These are phyloP conservation scores for Leishmania lainsoni DNA, from an alignment of 208 protist genomes.

Conservation along the genomic window DNA sequence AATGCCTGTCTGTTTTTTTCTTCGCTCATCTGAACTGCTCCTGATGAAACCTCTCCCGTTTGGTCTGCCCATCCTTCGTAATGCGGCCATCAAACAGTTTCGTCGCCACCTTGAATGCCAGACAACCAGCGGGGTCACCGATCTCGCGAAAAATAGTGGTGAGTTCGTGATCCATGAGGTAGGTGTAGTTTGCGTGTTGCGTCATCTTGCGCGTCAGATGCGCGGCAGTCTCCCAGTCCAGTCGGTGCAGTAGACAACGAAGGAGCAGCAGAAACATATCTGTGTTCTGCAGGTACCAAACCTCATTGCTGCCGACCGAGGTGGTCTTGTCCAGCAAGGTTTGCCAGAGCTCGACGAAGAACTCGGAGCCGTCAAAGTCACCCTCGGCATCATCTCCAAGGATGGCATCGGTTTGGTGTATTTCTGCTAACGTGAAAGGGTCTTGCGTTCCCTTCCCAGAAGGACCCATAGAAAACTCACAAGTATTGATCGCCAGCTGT, in stretches of 20 bases:
- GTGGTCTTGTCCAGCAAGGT: slow-evolving; percentile 64
- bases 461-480: not conserved
- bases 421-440: slow-evolving; percentile 17
- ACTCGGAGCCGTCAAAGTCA: slow-evolving; percentile 44
- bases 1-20: not conserved
- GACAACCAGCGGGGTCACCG: slow-evolving; percentile 79
- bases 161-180: slow-evolving; percentile 86
- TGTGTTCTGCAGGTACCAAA: slow-evolving; percentile 85
- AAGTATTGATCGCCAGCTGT: slow-evolving; percentile 17
- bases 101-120: slow-evolving; percentile 89
- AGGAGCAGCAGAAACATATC: slow-evolving; percentile 84
- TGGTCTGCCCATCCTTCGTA: slow-evolving; percentile 66
- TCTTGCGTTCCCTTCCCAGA: not conserved
- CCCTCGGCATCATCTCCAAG: slow-evolving; percentile 13
- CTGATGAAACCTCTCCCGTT: slow-evolving; percentile 49
- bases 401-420: slow-evolving; percentile 8
- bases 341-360: slow-evolving; percentile 83
- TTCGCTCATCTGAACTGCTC: slow-evolving; percentile 27
- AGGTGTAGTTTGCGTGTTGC: slow-evolving; percentile 76
- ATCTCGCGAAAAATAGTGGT: slow-evolving; percentile 82
- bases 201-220: slow-evolving; percentile 76
- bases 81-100: slow-evolving; percentile 91
- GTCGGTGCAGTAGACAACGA: slow-evolving; percentile 78
- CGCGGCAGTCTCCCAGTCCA: slow-evolving; percentile 87
- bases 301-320: slow-evolving; percentile 49